Conservation (phyloP, 306 rosid genomes). For the Chamaecrista fasciculata region DNA sequence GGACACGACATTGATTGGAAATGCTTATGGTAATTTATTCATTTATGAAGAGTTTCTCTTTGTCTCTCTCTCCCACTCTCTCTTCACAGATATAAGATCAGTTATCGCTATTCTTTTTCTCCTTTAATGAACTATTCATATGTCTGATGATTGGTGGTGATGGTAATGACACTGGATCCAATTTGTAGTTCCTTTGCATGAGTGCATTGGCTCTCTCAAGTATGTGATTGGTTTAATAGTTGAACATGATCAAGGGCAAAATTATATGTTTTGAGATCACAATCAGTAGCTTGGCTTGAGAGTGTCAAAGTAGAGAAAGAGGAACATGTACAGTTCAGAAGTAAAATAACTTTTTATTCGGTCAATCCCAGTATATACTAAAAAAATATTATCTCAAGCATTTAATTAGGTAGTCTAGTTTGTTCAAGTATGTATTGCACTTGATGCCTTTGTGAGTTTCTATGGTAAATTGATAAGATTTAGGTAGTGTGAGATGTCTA, state of each 20-base stretch:
- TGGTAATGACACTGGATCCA: constrained; percentile 1
- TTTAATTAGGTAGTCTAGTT: constrained; percentile 8
- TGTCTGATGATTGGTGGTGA: background rate
- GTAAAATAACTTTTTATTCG: constrained; percentile 5
- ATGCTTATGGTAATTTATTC: constrained; percentile 71
- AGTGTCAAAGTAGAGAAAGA: background rate
- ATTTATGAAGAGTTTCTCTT: background rate
- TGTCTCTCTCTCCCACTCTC: background rate
- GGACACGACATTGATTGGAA: constrained; percentile 76
- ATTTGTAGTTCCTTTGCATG: constrained; percentile 10
- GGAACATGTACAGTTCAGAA: background rate
- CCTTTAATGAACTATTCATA: constrained; percentile 1
- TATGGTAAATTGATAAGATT: too few relatives aligned
- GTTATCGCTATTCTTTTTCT: background rate
- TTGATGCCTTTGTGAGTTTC: constrained; percentile 5
- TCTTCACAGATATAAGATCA: background rate
- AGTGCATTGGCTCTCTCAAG: background rate
- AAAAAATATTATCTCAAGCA: background rate
- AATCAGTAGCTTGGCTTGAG: constrained; percentile 16
- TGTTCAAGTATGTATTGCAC: background rate
- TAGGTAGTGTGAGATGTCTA: too few relatives aligned
- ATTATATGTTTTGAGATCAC: constrained; percentile 6
- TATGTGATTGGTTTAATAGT: background rate
- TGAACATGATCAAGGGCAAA: constrained; percentile 11
- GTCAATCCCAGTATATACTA: background rate